Evolutionary conservation across 2,329 filamentous ascomycete species (phyloP).

Genomic region (Leptographium wingfieldii): DNA sequence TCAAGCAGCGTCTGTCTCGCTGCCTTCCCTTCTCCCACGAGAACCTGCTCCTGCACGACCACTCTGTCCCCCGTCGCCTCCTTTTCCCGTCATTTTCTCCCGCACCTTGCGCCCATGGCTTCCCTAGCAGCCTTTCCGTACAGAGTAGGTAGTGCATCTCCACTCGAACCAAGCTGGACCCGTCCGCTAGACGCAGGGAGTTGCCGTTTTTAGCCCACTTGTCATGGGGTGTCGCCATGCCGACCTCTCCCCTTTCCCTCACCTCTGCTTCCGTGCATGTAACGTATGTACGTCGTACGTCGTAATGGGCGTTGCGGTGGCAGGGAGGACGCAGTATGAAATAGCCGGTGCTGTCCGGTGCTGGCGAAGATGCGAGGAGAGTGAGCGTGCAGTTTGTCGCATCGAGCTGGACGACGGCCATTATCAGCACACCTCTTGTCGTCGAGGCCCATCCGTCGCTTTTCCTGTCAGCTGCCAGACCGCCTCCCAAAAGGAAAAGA

Average conservation of each 20-base stretch:
- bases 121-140: not conserved
- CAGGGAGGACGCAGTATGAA: not conserved
- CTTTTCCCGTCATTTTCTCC: not conserved
- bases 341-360: not conserved
- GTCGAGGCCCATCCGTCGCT: not conserved
- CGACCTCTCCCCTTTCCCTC: not conserved
- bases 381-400: not conserved
- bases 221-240: not conserved
- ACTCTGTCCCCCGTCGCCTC: too few relatives aligned
- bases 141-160: not conserved
- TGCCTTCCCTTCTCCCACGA: too few relatives aligned
- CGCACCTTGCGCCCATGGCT: not conserved
- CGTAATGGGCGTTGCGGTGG: not conserved
- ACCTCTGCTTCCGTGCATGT: not conserved
- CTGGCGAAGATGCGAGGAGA: not conserved
- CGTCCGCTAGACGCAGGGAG: not conserved
- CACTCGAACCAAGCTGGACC: not conserved
- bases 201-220: not conserved
- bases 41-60: too few relatives aligned
- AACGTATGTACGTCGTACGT: not conserved
- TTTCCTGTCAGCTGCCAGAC: not conserved
- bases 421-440: not conserved
- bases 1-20: not conserved
- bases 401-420: not conserved
- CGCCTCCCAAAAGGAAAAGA: not conserved